Conservation (phyloP, 306 rosid genomes). For the Prunus salicina region DNA sequence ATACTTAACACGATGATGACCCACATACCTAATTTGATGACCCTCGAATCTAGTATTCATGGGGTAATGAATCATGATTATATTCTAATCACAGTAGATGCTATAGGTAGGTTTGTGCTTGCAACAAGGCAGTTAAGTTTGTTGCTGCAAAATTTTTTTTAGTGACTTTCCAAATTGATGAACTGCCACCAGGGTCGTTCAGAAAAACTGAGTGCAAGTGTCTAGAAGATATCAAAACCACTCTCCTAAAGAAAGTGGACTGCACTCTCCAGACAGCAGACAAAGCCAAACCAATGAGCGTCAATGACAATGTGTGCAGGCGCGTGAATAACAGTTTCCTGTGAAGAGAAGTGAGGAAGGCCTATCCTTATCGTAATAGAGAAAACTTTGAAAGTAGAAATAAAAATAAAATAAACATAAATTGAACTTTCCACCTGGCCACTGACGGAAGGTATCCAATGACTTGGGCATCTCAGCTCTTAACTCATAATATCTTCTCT, state of each 20-base stretch:
- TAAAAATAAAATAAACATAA: neutral
- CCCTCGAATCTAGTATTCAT: no score
- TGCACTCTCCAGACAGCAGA: neutral
- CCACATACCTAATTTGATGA: no score
- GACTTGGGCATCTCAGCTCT: conserved; percentile 16
- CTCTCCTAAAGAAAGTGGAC: neutral
- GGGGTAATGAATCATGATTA: no score
- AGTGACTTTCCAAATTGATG: conserved; percentile 22
- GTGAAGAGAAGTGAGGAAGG: neutral
- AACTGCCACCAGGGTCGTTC: conserved; percentile 10
- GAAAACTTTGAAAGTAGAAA: neutral
- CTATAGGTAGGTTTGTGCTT: no score
- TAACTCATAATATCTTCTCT: neutral
- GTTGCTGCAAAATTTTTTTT: neutral
- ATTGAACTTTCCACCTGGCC: conserved; percentile 45
- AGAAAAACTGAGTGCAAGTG: neutral
- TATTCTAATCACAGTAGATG: no score
- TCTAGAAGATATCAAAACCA: neutral
- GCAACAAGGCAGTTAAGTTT: neutral
- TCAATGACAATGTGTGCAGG: neutral
- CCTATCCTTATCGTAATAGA: neutral
- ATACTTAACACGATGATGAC: no score
- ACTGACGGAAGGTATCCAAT: conserved; percentile 42
- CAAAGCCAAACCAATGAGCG: neutral
- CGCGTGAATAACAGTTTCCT: neutral